Percentiles rank a stretch among this genome's conserved stretches.
Conservation (phyloP, 2,329 filamentous ascomycete genomes). For the Curvularia sp. region DNA sequence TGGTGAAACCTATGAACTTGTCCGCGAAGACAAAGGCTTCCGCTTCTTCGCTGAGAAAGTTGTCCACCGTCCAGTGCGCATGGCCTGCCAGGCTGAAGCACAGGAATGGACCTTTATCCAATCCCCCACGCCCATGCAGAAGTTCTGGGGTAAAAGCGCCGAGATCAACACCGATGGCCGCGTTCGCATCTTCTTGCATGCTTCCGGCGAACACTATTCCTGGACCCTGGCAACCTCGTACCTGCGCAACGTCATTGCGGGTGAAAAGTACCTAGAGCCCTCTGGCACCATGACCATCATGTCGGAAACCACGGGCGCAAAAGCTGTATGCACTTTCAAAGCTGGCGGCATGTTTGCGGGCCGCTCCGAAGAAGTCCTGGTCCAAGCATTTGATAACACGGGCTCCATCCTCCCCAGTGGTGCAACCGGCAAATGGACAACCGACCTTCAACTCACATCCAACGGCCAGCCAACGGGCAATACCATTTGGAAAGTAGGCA, state of each 20-base stretch:
- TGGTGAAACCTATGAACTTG: slow-evolving; percentile 92
- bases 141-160: slow-evolving; percentile 98
- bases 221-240: slow-evolving; percentile 91
- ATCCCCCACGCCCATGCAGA: slow-evolving; percentile 86
- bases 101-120: slow-evolving; percentile 86
- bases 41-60: slow-evolving; percentile 96
- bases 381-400: slow-evolving; percentile 73
- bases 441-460: slow-evolving; percentile 70
- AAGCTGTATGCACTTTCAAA: slow-evolving; percentile 89
- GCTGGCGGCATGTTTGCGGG: slow-evolving; percentile 97
- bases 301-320: slow-evolving; percentile 84
- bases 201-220: slow-evolving; percentile 80
- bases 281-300: slow-evolving; percentile 86
- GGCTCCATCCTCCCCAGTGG: slow-evolving; percentile 72
- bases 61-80: slow-evolving; percentile 85
- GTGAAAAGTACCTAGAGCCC: slow-evolving; percentile 97
- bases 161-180: slow-evolving; percentile 94
- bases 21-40: slow-evolving; percentile 86
- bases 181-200: slow-evolving; percentile 77
- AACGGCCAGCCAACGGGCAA: slow-evolving; percentile 66
- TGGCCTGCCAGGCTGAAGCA: slow-evolving; percentile 92
- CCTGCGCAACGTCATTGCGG: slow-evolving; percentile 93
- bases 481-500: slow-evolving; percentile 79
- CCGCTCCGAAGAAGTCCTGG: slow-evolving; percentile 84
- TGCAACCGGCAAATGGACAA: slow-evolving; percentile 85